phyloP scores from a whole-genome alignment of 495 filamentous ascomycete genomes.

The Pyrenopolyporus hunteri region DNA sequence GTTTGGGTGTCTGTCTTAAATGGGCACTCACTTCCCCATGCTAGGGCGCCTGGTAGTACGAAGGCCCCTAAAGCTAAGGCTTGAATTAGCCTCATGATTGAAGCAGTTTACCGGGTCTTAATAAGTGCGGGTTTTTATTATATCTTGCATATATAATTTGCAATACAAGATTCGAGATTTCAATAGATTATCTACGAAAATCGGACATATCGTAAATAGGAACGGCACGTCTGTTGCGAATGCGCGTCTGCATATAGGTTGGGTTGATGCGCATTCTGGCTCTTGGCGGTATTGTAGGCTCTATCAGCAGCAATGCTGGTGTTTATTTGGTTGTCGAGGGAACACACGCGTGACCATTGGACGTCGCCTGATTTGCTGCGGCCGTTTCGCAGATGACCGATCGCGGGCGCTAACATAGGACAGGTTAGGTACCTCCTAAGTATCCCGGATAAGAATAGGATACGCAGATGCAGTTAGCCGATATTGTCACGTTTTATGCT shows the following conservation, averaged over 20 bases:
- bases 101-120: background rate
- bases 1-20: background rate
- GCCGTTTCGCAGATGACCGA: slow-evolving; percentile 16
- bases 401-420: slow-evolving; percentile 4
- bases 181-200: background rate
- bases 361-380: slow-evolving; percentile 25
- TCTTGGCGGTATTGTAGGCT: too few species aligned
- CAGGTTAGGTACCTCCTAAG: background rate
- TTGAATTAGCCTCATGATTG: slow-evolving; percentile 33
- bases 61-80: slow-evolving; percentile 33
- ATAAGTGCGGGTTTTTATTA: background rate
- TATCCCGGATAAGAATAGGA: too few species aligned
- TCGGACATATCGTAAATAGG: too few species aligned
- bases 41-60: slow-evolving; percentile 41
- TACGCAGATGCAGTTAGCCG: too few species aligned
- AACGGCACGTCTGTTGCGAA: background rate
- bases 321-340: slow-evolving; percentile 26
- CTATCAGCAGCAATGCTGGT: background rate
- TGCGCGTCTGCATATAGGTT: slow-evolving; percentile 18
- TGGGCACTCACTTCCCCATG: slow-evolving; percentile 48
- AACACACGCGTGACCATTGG: slow-evolving; percentile 26
- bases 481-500: background rate
- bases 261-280: too few species aligned
- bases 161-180: too few species aligned
- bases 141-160: background rate